Evolutionary conservation across 495 filamentous ascomycete genomes (phyloP).

Genomic region (Penicillium angulare): DNA sequence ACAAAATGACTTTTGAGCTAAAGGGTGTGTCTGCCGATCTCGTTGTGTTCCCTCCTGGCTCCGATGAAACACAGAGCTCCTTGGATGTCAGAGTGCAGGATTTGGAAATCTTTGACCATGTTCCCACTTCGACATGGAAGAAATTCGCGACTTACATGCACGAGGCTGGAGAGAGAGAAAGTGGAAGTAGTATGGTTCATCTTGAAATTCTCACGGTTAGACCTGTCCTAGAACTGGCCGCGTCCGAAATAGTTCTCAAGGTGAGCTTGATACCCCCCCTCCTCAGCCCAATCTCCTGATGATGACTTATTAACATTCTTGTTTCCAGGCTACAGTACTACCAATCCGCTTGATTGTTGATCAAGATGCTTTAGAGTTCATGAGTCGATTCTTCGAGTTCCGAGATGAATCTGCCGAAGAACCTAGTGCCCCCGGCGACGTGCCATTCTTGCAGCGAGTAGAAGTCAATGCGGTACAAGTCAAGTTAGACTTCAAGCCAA

Average conservation of each 20-base stretch:
- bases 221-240: slow-evolving; percentile 77
- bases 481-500: slow-evolving; percentile 95
- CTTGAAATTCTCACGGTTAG: slow-evolving; percentile 83
- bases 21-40: slow-evolving; percentile 82
- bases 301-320: not conserved
- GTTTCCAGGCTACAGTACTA: slow-evolving; percentile 65
- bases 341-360: slow-evolving; percentile 93
- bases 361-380: slow-evolving; percentile 96
- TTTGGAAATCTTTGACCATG: slow-evolving; percentile 89
- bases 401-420: slow-evolving; percentile 68
- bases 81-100: slow-evolving; percentile 79
- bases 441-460: slow-evolving; percentile 85
- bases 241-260: slow-evolving; percentile 86
- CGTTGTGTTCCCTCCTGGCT: slow-evolving; percentile 74
- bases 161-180: slow-evolving; percentile 81
- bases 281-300: not conserved
- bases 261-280: slow-evolving; percentile 30
- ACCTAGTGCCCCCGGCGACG: slow-evolving; percentile 58
- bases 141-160: slow-evolving; percentile 94
- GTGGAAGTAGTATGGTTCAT: slow-evolving; percentile 83
- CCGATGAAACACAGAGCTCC: slow-evolving; percentile 80
- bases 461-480: slow-evolving; percentile 82
- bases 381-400: slow-evolving; percentile 97
- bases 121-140: slow-evolving; percentile 95
- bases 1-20: slow-evolving; percentile 95